phyloP scores from a whole-genome alignment of 2,329 filamentous ascomycete species.

The Aspergillus versicolor region DNA sequence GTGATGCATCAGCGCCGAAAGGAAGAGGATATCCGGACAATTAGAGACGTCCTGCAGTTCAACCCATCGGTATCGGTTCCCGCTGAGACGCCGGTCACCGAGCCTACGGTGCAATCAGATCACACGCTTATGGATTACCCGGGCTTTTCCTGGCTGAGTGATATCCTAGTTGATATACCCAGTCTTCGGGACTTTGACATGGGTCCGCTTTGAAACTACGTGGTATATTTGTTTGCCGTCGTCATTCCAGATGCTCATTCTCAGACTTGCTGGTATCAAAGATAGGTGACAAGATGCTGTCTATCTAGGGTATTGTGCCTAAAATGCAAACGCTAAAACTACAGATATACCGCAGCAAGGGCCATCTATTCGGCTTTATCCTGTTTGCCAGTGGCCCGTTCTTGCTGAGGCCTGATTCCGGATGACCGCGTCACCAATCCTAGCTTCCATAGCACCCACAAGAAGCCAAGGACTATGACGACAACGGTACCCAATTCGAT shows the following conservation, averaged over 20 bases:
- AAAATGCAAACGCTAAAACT: conserved; percentile 5
- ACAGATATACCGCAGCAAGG: neutral
- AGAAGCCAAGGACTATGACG: conserved; percentile 63
- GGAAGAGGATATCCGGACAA: conserved; percentile 41
- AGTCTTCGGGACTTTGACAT: conserved; percentile 47
- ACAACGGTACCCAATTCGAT: conserved; percentile 58
- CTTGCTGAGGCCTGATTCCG: conserved; percentile 16
- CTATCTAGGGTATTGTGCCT: neutral
- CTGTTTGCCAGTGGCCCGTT: conserved; percentile 11
- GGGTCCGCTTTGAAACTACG: conserved; percentile 24
- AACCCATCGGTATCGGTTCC: conserved; percentile 32
- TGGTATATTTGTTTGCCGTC: neutral
- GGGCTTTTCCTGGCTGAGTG: conserved; percentile 45
- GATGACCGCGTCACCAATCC: conserved; percentile 27
- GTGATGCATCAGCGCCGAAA: conserved; percentile 53
- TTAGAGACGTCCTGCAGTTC: conserved; percentile 41
- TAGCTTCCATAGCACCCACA: conserved; percentile 68
- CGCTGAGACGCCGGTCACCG: conserved; percentile 7
- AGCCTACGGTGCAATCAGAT: conserved; percentile 12
- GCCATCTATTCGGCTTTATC: conserved; percentile 28
- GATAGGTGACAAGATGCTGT: conserved; percentile 2
- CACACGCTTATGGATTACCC: conserved; percentile 29
- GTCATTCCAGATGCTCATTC: neutral
- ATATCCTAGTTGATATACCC: conserved; percentile 46
- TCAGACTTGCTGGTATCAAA: neutral